A percentile compares a stretch with the other conserved stretches of the same genome.
These are phyloP conservation scores for Stephanodiscus minutulus DNA, from an alignment of 108 stramenopile species.

Conservation along the genomic window DNA sequence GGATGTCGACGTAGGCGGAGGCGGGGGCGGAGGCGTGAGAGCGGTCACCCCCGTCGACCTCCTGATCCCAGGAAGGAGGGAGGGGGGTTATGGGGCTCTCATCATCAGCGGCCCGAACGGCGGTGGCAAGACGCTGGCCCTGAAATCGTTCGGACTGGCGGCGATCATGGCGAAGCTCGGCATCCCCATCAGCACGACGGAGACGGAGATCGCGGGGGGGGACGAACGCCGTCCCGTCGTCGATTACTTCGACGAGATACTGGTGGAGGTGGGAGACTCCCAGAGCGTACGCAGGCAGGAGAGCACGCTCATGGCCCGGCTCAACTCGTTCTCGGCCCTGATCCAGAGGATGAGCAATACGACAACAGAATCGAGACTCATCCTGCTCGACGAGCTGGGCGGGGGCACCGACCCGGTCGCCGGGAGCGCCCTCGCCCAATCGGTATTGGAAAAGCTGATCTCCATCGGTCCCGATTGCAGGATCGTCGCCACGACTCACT, in stretches of 20 bases:
- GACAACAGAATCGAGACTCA: slow-evolving; percentile 28
- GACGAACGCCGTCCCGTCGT: slow-evolving; percentile 33
- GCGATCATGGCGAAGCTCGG: slow-evolving; percentile 53
- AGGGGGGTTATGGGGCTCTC: slow-evolving; percentile 40
- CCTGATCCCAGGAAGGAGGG: slow-evolving; percentile 35
- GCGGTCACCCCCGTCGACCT: slow-evolving; percentile 67
- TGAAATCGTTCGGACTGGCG: slow-evolving; percentile 82
- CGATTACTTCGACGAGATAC: slow-evolving; percentile 67
- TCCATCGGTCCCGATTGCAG: slow-evolving; percentile 31
- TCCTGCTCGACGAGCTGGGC: slow-evolving; percentile 80
- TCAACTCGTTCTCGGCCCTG: slow-evolving; percentile 60
- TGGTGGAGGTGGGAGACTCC: slow-evolving; percentile 73
- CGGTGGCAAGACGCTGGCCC: slow-evolving; percentile 78
- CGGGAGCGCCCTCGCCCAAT: slow-evolving; percentile 73
- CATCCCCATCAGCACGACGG: slow-evolving; percentile 47
- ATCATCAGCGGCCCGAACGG: slow-evolving; percentile 78
- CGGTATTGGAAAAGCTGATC: slow-evolving; percentile 72
- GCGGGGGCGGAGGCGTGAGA: not conserved
- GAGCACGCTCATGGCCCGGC: slow-evolving; percentile 73
- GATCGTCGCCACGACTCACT: slow-evolving; percentile 82
- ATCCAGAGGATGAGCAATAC: slow-evolving; percentile 34
- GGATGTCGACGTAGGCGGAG: not conserved
- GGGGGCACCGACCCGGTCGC: slow-evolving; percentile 79
- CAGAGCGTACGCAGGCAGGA: slow-evolving; percentile 68
- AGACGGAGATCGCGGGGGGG: not conserved